Percentiles rank a stretch among this genome's conserved stretches.
Evolutionary conservation across 129 eudicot genomes (phyloP).

Genomic region (Rutidosis leptorrhynchoides): DNA sequence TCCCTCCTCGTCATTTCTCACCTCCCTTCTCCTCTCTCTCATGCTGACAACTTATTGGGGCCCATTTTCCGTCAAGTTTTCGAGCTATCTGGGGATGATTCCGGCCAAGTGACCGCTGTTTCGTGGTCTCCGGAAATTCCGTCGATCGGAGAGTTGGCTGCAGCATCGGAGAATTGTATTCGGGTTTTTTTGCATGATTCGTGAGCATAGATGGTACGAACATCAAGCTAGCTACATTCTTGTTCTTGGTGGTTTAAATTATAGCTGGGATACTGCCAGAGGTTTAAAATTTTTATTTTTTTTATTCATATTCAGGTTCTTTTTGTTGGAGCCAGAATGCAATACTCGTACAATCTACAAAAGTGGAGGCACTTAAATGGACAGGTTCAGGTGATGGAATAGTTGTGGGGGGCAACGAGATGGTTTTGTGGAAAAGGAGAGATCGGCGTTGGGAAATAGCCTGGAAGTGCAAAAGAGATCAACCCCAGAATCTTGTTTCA

Average conservation of each 20-base stretch:
- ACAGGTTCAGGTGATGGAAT: slow-evolving; percentile 89
- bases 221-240: no score
- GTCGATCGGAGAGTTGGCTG: slow-evolving; percentile 69
- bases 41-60: slow-evolving; percentile 37
- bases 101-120: slow-evolving; percentile 46
- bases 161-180: slow-evolving; percentile 47
- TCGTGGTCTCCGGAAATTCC: slow-evolving; percentile 65
- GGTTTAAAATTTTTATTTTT: no score
- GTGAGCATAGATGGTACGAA: slow-evolving; percentile 50
- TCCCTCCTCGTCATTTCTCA: slow-evolving; percentile 90
- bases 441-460: slow-evolving; percentile 67
- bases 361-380: slow-evolving; percentile 70
- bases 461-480: slow-evolving; percentile 57
- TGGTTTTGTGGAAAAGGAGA: slow-evolving; percentile 73
- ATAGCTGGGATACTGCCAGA: no score
- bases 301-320: slow-evolving; percentile 98
- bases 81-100: slow-evolving; percentile 50
- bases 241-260: no score
- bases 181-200: slow-evolving; percentile 39
- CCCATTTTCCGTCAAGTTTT: slow-evolving; percentile 73
- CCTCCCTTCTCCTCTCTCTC: slow-evolving; percentile 58
- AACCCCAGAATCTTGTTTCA: slow-evolving; percentile 65
- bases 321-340: slow-evolving; percentile 99
- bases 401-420: slow-evolving; percentile 64
- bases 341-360: slow-evolving; percentile 54